Conservation (phyloP, 345 rosid genomes). For the Fremontodendron californicum region DNA sequence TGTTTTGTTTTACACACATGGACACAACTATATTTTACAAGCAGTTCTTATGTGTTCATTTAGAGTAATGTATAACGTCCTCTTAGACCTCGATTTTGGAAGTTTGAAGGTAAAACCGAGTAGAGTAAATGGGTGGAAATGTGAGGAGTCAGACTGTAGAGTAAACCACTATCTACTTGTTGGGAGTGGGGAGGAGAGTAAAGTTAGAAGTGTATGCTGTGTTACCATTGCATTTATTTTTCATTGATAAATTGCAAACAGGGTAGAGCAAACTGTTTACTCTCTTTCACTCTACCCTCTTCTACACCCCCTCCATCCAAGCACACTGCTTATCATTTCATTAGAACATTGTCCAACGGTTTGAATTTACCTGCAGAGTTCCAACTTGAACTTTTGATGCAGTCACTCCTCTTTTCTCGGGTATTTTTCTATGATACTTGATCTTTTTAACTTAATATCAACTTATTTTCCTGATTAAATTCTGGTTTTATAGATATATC, state of each 20-base stretch:
- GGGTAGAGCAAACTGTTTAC: neutral
- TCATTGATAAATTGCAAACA: neutral
- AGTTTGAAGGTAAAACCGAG: neutral
- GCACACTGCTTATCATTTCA: neutral
- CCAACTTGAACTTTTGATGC: slow-evolving; percentile 94
- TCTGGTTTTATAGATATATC: slow-evolving; percentile 9
- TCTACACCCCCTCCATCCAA: neutral
- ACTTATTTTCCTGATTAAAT: slow-evolving; percentile 18
- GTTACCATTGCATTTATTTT: neutral
- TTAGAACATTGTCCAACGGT: neutral
- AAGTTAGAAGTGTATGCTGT: neutral
- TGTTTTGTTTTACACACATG: neutral
- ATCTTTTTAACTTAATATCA: slow-evolving; percentile 8
- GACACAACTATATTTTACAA: neutral
- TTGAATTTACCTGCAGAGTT: slow-evolving; percentile 61
- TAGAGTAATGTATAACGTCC: neutral
- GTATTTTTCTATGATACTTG: slow-evolving; percentile 39
- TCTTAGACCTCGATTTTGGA: neutral
- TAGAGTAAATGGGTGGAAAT: neutral
- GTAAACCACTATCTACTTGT: neutral
- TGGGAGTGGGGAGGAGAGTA: neutral
- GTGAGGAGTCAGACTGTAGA: neutral
- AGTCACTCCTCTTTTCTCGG: slow-evolving; percentile 91
- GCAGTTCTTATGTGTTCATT: slow-evolving; percentile 5
- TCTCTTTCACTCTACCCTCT: neutral